Conservation (phyloP, 352 stramenopile species). For the Phytophthora kernoviae region DNA sequence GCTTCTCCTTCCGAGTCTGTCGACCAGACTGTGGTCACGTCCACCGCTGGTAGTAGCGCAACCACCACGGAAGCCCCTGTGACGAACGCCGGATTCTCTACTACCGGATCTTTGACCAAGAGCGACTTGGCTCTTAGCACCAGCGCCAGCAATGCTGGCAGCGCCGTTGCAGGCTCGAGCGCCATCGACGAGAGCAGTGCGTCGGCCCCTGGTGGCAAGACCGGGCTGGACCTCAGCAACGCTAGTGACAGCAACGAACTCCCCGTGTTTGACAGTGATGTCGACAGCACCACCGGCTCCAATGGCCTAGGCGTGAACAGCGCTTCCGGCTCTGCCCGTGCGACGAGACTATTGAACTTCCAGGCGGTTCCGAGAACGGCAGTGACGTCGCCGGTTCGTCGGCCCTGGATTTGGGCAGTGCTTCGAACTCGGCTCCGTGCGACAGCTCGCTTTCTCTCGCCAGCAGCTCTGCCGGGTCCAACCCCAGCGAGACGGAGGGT, state of each 20-base stretch:
- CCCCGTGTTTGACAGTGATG: background rate
- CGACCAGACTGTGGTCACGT: slow-evolving; percentile 6
- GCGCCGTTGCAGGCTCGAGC: slow-evolving; percentile 16
- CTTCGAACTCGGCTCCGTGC: slow-evolving; percentile 22
- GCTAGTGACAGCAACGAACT: background rate
- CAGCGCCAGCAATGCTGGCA: slow-evolving; percentile 14
- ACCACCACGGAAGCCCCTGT: slow-evolving; percentile 3
- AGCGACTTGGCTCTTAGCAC: slow-evolving; percentile 25
- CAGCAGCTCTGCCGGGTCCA: slow-evolving; percentile 12
- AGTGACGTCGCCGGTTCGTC: slow-evolving; percentile 21
- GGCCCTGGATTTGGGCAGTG: slow-evolving; percentile 16
- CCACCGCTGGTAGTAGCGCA: background rate
- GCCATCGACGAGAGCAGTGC: slow-evolving; percentile 16
- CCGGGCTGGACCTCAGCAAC: background rate
- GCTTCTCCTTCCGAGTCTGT: slow-evolving; percentile 16
- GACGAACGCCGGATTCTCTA: slow-evolving; percentile 13
- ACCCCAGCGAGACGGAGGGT: slow-evolving; percentile 10
- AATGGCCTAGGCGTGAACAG: background rate
- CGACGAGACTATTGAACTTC: slow-evolving; percentile 4
- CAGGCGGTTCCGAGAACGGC: slow-evolving; percentile 8
- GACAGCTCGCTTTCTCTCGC: slow-evolving; percentile 24
- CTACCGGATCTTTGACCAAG: slow-evolving; percentile 9
- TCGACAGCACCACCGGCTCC: background rate
- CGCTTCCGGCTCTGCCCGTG: background rate
- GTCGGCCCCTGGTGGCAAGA: slow-evolving; percentile 3